Conservation (phyloP, 1,284 basidiomycete genomes). For the Dichomitus squalens region DNA sequence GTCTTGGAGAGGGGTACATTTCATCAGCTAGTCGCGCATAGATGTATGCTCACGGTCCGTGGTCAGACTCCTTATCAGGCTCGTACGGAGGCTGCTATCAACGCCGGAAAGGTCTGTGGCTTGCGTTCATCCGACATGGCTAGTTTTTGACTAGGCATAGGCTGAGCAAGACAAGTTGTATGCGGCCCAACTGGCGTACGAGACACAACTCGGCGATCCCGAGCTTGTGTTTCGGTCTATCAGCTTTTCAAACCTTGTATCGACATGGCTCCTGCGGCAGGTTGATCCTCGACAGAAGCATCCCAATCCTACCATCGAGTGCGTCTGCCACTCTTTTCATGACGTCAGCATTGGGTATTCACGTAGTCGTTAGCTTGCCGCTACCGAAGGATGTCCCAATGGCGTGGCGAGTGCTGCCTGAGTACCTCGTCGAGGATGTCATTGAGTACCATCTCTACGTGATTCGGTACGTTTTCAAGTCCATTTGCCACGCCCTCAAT, state of each 20-base stretch:
- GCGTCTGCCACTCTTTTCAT: conserved; percentile 31
- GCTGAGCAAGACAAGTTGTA: conserved; percentile 70
- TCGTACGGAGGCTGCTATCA: conserved; percentile 69
- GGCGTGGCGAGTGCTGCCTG: conserved; percentile 88
- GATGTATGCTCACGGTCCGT: background rate
- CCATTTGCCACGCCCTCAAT: background rate
- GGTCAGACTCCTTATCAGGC: conserved; percentile 65
- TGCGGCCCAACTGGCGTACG: conserved; percentile 76
- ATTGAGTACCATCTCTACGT: conserved; percentile 89
- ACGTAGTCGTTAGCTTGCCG: conserved; percentile 61
- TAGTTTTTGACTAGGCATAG: conserved; percentile 36
- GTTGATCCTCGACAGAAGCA: conserved; percentile 87
- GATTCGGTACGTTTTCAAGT: conserved; percentile 59
- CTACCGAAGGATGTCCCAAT: conserved; percentile 85
- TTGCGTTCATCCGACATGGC: background rate
- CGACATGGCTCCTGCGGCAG: conserved; percentile 92
- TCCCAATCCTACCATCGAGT: conserved; percentile 73
- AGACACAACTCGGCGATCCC: conserved; percentile 87
- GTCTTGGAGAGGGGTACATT: conserved; percentile 75
- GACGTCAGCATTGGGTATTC: background rate
- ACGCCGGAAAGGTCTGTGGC: conserved; percentile 37
- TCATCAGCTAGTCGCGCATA: background rate
- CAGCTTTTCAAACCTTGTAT: conserved; percentile 87
- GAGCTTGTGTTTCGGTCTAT: conserved; percentile 82
- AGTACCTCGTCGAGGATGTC: conserved; percentile 94